phyloP scores from a whole-genome alignment of 2,329 filamentous ascomycete species.

The Pseudogymnoascus sp. region DNA sequence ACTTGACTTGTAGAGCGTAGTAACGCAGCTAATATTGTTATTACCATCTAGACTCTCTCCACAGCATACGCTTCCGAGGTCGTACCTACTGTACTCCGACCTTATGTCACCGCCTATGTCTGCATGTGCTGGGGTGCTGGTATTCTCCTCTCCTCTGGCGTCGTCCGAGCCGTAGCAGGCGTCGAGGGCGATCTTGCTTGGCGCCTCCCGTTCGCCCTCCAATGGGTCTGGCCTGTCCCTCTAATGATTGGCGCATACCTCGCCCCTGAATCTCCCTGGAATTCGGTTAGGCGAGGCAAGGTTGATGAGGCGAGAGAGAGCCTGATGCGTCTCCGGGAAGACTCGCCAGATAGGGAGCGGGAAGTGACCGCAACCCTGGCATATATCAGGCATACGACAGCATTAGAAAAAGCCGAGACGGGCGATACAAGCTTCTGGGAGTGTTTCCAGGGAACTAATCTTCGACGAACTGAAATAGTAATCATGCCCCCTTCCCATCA shows the following conservation, averaged over 20 bases:
- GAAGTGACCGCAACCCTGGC: slow-evolving; percentile 25
- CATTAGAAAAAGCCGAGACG: slow-evolving; percentile 19
- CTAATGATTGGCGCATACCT: slow-evolving; percentile 24
- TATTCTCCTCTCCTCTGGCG: slow-evolving; percentile 22
- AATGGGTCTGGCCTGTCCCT: slow-evolving; percentile 18
- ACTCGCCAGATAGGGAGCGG: slow-evolving; percentile 19
- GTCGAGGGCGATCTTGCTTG: slow-evolving; percentile 18
- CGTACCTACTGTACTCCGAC: slow-evolving; percentile 21
- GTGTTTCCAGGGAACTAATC: slow-evolving; percentile 22
- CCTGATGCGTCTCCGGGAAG: slow-evolving; percentile 21
- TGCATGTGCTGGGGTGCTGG: slow-evolving; percentile 25
- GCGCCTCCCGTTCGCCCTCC: slow-evolving; percentile 15
- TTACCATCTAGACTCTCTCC: slow-evolving; percentile 11
- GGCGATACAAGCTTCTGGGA: slow-evolving; percentile 19
- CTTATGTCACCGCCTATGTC: slow-evolving; percentile 23
- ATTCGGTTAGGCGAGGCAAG: slow-evolving; percentile 26
- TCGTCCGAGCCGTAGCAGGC: slow-evolving; percentile 19
- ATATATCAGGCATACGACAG: slow-evolving; percentile 21
- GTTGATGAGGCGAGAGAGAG: slow-evolving; percentile 22
- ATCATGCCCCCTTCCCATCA: not conserved
- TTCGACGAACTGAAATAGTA: slow-evolving; percentile 23
- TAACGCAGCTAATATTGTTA: not conserved
- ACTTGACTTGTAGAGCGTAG: not conserved
- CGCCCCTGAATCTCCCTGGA: slow-evolving; percentile 28
- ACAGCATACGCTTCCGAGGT: slow-evolving; percentile 23